phyloP scores from a whole-genome alignment of 148 eudicot species.

The Spergularia bocconei region DNA sequence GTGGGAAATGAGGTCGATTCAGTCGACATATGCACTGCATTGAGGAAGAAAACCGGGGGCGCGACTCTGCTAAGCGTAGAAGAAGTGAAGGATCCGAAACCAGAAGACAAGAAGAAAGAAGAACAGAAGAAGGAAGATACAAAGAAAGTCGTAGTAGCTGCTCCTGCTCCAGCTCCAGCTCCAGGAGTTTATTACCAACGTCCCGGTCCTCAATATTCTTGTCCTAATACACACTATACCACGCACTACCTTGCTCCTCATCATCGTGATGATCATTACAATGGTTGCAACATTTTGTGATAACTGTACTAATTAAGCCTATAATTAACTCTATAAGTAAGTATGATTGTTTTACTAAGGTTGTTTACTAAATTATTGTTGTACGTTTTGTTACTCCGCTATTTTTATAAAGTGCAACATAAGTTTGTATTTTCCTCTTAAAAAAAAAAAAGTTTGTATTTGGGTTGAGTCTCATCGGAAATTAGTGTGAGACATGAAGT shows the following conservation, averaged over 20 bases:
- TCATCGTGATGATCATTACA: background rate
- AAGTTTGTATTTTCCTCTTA: too few species aligned
- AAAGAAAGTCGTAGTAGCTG: background rate
- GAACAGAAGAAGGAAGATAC: background rate
- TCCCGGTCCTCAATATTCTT: background rate
- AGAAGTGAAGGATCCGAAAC: constrained; percentile 32
- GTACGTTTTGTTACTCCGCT: too few species aligned
- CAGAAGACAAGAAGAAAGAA: constrained; percentile 35
- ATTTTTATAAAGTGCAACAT: too few species aligned
- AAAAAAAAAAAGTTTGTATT: too few species aligned
- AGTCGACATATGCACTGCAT: constrained; percentile 23
- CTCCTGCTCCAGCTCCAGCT: background rate
- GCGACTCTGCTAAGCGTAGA: constrained; percentile 26
- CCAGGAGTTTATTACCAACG: constrained; percentile 9
- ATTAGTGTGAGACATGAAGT: too few species aligned
- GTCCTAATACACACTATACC: constrained; percentile 2
- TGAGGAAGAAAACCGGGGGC: constrained; percentile 26
- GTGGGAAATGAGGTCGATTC: constrained; percentile 30
- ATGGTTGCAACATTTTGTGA: constrained; percentile 4
- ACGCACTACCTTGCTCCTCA: background rate
- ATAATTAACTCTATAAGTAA: too few species aligned
- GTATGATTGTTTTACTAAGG: too few species aligned
- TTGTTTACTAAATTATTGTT: too few species aligned
- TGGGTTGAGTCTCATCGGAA: too few species aligned
- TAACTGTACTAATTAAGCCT: too few species aligned